Evolutionary conservation across 129 eudicot genomes (phyloP).

Genomic region (Smallanthus sonchifolius): DNA sequence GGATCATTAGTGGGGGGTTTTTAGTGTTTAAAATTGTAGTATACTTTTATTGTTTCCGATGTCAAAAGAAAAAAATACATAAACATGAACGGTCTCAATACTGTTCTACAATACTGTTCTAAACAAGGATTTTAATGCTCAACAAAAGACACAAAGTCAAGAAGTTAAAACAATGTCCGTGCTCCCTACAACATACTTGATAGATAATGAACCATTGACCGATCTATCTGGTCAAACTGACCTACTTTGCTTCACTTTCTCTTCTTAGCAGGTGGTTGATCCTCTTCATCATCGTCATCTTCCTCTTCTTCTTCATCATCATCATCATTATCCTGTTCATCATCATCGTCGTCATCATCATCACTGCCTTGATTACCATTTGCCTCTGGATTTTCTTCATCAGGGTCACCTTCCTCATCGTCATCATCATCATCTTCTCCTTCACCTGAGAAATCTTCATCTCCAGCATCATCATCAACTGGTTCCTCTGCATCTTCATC

Average conservation of each 20-base stretch:
- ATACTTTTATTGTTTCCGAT: too few relatives aligned
- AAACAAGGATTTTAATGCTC: constrained; percentile 24
- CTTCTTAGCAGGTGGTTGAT: constrained; percentile 91
- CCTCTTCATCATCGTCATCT: constrained; percentile 64
- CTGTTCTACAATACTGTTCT: constrained; percentile 26
- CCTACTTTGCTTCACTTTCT: constrained; percentile 56
- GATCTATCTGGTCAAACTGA: constrained; percentile 1
- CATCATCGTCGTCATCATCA: constrained; percentile 60
- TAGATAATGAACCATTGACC: constrained; percentile 19
- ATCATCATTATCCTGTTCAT: constrained; percentile 45
- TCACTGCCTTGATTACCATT: constrained; percentile 63
- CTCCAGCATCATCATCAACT: constrained; percentile 55
- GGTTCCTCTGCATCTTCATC: constrained; percentile 54
- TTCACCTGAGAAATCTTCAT: constrained; percentile 79
- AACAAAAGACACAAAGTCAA: constrained; percentile 25
- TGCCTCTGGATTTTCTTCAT: constrained; percentile 44
- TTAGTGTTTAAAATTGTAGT: too few relatives aligned
- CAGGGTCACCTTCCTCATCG: constrained; percentile 62
- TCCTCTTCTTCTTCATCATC: constrained; percentile 60
- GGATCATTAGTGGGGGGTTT: too few relatives aligned
- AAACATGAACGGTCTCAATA: too few relatives aligned
- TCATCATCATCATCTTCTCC: constrained; percentile 55
- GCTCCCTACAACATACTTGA: constrained; percentile 26
- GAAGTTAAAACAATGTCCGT: constrained; percentile 14
- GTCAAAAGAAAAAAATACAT: too few relatives aligned